Evolutionary conservation across 2,329 filamentous ascomycete species (phyloP), one percentile per base, ranked within the genome.

Genomic region (Aaosphaeria arxii): DNA sequence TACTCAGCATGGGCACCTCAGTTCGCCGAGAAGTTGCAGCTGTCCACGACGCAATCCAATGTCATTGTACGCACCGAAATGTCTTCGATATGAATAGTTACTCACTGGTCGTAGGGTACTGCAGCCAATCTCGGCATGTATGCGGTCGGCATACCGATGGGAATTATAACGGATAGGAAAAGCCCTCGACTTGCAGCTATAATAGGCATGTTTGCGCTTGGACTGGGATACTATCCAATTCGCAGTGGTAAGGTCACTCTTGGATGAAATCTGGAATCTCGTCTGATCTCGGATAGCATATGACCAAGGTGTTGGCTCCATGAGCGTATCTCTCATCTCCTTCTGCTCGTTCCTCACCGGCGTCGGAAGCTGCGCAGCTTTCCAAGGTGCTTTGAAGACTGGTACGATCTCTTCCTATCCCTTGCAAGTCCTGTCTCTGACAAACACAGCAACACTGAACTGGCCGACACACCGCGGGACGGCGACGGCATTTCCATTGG

Each of bases 1-100:
- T 99, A 96, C 73, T 96, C 91, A 47, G 92, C 92, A 72, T 99
- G 94, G 91, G 91, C 89, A 11, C 94, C 94, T 17, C 91, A 96
- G 72, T 96, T 96, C 66, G 91, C 91, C 43, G 86, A 95, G 63
- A 85, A 83, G 59, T 78, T 99, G 60, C 85, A 87, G 66, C 82
- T 97, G 52, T 91, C 91, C 11, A 87, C 94, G n/a, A 97, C 92
- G 3, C 81, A 96, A 70, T 91, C 84, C 71, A 97, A 99, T 71
- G 72, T 97, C 56, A 91, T 99, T 65, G 91, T 86, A 76, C 67
- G 81, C 35, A n/a, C 7, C 33, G 30, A 17, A 11, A 11, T 40
- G 39, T 35, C 47, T 50, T 30, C 44, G 29, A 31, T 45, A 39
- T 44, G 38, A 44, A 51, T 53, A 52, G 32, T 52, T 70, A 28